Percentiles rank a stretch among this genome's conserved stretches.
phyloP scores from a whole-genome alignment of 805 yeast species.

The Schizosaccharomyces octosporus region DNA sequence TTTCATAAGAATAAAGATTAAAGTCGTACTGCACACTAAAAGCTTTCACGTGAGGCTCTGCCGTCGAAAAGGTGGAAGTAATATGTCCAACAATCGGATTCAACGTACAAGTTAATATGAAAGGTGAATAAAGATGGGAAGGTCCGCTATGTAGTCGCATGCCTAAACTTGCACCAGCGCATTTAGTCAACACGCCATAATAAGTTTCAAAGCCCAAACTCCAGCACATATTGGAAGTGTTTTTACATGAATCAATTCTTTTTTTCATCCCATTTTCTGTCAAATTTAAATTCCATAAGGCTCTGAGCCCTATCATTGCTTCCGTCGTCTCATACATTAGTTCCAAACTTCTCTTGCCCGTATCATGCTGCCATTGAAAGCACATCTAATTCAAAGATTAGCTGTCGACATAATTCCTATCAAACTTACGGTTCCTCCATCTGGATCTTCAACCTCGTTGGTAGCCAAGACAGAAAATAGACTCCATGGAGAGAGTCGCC shows the following conservation, averaged over 20 bases:
- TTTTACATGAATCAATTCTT: background rate
- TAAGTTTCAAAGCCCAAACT: slow-evolving; percentile 75
- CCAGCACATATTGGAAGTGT: slow-evolving; percentile 10
- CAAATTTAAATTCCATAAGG: slow-evolving; percentile 33
- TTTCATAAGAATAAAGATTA: slow-evolving; percentile 70
- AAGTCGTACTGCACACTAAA: slow-evolving; percentile 71
- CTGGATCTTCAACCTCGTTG: background rate
- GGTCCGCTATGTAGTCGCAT: slow-evolving; percentile 66
- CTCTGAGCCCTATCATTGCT: slow-evolving; percentile 55
- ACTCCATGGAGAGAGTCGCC: slow-evolving; percentile 30
- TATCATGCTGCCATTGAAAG: slow-evolving; percentile 41
- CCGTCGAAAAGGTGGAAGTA: slow-evolving; percentile 66
- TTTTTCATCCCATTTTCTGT: background rate
- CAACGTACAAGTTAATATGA: slow-evolving; percentile 62
- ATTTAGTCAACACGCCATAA: slow-evolving; percentile 61
- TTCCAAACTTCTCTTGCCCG: slow-evolving; percentile 42
- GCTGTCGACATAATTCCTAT: background rate
- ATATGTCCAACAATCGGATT: slow-evolving; percentile 82
- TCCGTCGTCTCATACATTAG: slow-evolving; percentile 64
- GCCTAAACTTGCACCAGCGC: slow-evolving; percentile 76
- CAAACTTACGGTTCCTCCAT: background rate
- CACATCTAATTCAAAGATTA: slow-evolving; percentile 17
- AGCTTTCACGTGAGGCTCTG: slow-evolving; percentile 39
- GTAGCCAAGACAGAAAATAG: slow-evolving; percentile 20
- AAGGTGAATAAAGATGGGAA: slow-evolving; percentile 66